Base-by-base conservation (phyloP, 495 filamentous ascomycete genomes). In the Hypomontagnella submonticulosa region DNA sequence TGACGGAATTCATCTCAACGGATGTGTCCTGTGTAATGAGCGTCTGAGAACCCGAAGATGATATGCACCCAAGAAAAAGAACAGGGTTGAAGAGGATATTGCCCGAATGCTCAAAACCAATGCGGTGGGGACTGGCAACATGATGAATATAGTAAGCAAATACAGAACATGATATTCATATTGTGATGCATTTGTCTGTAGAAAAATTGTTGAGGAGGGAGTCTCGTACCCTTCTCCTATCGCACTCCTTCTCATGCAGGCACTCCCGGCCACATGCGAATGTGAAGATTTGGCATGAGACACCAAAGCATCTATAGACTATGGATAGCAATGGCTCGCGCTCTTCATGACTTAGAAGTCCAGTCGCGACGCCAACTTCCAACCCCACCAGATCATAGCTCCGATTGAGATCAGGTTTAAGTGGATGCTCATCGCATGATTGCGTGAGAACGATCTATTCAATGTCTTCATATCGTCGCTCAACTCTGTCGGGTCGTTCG, bases 391-490 rank as follows among this genome's bases (percentile, higher is more conserved):
- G 5, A 86, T 20, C 32, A 81, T 82, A 5, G 81, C 81, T 1
- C 77, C 74, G 48, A 86, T 73, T 0, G 80, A 76, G 27, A 85
- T 71, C 11, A 85, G 63, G 68, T 87, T 87, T 4, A 86, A 52
- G 66, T 87, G 83, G 44, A 86, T 86, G 13, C 73, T 75, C 80
- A 84, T 86, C 4, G 83, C 83, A 61, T 88, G 83, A 44, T 77
- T 79, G 4, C 67, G 63, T 5, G 76, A 73, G 55, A 88, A 87
- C 2, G 52, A 59, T n/a, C 75, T 75, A 61, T 80, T 83, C 0
- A 80, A 61, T 16, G 55, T 61, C 30, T 72, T 59, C 68, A 81
- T 71, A 58, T 83, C 81, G 0, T 42, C 66, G 54, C 56, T 78
- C 4, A 51, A 50, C 9, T 68, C 47, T 16, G 40, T 42, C 3